Evolutionary conservation across 441 rosid genomes (phyloP).

Genomic region (Gossypium laxum): DNA sequence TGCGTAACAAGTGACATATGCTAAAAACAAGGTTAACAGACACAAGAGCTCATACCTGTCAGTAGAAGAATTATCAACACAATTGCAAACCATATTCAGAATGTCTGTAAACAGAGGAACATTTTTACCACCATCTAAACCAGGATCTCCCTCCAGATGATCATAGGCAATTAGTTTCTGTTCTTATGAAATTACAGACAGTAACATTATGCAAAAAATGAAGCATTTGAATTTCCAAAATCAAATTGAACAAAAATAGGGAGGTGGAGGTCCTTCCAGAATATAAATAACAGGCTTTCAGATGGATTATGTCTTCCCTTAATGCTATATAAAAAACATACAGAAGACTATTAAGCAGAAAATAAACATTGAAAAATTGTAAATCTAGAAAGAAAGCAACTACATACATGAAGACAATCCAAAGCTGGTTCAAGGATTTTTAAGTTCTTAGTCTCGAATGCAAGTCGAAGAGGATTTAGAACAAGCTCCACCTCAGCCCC

Average conservation of each 20-base stretch:
- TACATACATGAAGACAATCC: constrained; percentile 96
- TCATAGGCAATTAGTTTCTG: constrained; percentile 99
- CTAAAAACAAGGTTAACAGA: constrained; percentile 8
- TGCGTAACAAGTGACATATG: constrained; percentile 18
- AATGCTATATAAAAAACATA: neutral
- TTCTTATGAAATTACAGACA: constrained; percentile 19
- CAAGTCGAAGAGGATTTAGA: constrained; percentile 78
- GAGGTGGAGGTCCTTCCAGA: neutral
- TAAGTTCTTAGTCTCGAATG: constrained; percentile 84
- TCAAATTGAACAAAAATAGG: neutral
- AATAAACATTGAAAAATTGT: neutral
- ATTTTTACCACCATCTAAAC: constrained; percentile 80
- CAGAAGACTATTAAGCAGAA: neutral
- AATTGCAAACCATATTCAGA: constrained; percentile 80
- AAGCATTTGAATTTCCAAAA: neutral
- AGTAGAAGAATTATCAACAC: constrained; percentile 84
- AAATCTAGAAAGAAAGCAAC: constrained; percentile 9
- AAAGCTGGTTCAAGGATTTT: constrained; percentile 84
- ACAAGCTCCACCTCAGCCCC: constrained; percentile 57
- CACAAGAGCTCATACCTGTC: constrained; percentile 52
- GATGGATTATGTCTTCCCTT: neutral
- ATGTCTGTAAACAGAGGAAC: constrained; percentile 73
- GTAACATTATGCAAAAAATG: neutral
- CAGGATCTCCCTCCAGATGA: constrained; percentile 98
- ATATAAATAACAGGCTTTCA: neutral